Evolutionary conservation across 2,329 filamentous ascomycete genomes (phyloP).

Genomic region (Fusarium sp.): DNA sequence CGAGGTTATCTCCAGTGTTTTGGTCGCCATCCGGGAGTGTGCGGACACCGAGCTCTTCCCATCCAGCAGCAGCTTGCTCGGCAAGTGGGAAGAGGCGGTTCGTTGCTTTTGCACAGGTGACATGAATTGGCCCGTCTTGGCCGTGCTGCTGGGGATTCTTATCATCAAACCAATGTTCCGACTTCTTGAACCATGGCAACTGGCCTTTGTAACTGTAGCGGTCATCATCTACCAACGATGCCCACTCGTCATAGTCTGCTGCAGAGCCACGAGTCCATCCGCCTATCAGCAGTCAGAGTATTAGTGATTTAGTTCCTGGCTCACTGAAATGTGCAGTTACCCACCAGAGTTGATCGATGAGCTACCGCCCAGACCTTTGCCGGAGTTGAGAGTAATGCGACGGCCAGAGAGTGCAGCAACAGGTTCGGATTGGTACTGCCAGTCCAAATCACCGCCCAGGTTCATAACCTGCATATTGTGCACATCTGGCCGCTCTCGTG

Average conservation of each 20-base stretch:
- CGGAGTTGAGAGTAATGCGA: slow-evolving; percentile 47
- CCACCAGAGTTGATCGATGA: slow-evolving; percentile 57
- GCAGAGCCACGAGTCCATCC: slow-evolving; percentile 60
- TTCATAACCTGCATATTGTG: slow-evolving; percentile 44
- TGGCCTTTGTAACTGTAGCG: slow-evolving; percentile 62
- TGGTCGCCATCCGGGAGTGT: slow-evolving; percentile 46
- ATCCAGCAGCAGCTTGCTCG: slow-evolving; percentile 53
- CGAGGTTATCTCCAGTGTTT: slow-evolving; percentile 50
- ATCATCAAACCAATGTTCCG: slow-evolving; percentile 52
- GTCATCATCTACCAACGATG: slow-evolving; percentile 51
- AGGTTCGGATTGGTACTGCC: slow-evolving; percentile 53
- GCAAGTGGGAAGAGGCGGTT: slow-evolving; percentile 57
- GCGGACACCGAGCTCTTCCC: slow-evolving; percentile 57
- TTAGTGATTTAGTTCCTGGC: neutral
- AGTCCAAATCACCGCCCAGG: slow-evolving; percentile 53
- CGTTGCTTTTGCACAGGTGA: slow-evolving; percentile 49
- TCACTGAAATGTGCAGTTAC: neutral
- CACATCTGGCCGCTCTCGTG: slow-evolving; percentile 35
- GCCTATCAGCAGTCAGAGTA: slow-evolving; percentile 30
- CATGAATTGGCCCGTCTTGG: slow-evolving; percentile 54
- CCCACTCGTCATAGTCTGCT: slow-evolving; percentile 62
- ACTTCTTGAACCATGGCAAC: slow-evolving; percentile 60
- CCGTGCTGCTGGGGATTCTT: slow-evolving; percentile 55
- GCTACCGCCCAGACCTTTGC: slow-evolving; percentile 58
- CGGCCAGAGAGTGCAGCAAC: slow-evolving; percentile 47